These are phyloP conservation scores for Paramyrothecium sp. DNA, from an alignment of 2,329 filamentous ascomycete species.

Conservation along the genomic window DNA sequence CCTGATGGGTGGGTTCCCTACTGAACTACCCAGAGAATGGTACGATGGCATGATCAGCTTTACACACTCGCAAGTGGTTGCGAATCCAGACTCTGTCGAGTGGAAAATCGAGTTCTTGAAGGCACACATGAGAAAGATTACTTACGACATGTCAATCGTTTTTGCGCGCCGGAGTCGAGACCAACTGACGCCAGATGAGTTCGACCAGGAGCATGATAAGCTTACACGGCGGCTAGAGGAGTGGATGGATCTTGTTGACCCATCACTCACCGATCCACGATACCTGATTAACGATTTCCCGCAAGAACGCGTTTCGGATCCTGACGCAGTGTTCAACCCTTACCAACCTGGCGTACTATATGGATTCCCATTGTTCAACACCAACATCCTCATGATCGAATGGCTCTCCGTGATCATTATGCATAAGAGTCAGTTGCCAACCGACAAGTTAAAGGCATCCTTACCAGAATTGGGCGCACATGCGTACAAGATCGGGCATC, in stretches of 20 bases:
- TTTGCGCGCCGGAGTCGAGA: constrained; percentile 68
- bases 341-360: constrained; percentile 70
- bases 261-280: constrained; percentile 57
- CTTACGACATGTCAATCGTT: constrained; percentile 76
- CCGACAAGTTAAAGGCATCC: constrained; percentile 49
- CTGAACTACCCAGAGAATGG: constrained; percentile 76
- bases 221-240: constrained; percentile 46
- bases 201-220: constrained; percentile 57
- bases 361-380: constrained; percentile 66
- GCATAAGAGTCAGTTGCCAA: constrained; percentile 72
- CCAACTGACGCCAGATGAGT: constrained; percentile 63
- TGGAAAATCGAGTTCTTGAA: constrained; percentile 68
- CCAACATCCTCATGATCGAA: constrained; percentile 74
- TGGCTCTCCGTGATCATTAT: constrained; percentile 78
- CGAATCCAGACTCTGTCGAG: constrained; percentile 60
- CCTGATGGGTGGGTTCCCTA: constrained; percentile 76
- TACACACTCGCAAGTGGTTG: constrained; percentile 56
- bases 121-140: constrained; percentile 68
- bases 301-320: constrained; percentile 45
- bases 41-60: constrained; percentile 64
- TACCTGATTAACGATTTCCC: constrained; percentile 65
- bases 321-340: constrained; percentile 71
- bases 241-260: constrained; percentile 59
- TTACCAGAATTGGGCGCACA: constrained; percentile 56
- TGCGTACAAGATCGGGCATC: constrained; percentile 70